These are phyloP conservation scores for Penicillium expansum DNA, from an alignment of 2,329 filamentous ascomycete genomes.

Conservation along the genomic window DNA sequence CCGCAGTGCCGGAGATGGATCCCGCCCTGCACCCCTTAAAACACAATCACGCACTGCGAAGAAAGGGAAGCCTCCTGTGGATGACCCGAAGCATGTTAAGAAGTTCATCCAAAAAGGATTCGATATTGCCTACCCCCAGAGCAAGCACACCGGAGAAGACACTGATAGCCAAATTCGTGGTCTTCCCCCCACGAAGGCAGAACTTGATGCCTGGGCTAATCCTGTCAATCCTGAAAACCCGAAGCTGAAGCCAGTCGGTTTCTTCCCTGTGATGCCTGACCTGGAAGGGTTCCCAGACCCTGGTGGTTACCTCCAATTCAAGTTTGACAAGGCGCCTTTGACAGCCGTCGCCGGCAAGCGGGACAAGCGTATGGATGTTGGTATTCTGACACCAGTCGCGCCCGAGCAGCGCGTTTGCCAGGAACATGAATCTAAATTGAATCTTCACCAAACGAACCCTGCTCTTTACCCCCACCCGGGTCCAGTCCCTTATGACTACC, in stretches of 20 bases:
- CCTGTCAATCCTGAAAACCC: constrained; percentile 60
- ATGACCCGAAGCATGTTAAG: constrained; percentile 61
- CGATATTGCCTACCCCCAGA: constrained; percentile 61
- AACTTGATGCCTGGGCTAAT: constrained; percentile 58
- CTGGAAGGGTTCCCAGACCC: constrained; percentile 59
- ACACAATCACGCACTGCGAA: constrained; percentile 27
- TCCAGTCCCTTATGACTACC: constrained; percentile 56
- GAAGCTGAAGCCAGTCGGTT: constrained; percentile 56
- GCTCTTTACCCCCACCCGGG: constrained; percentile 51
- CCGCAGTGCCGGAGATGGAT: constrained; percentile 34
- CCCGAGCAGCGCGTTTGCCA: constrained; percentile 49
- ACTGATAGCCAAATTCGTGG: constrained; percentile 53
- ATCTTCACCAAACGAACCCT: constrained; percentile 51
- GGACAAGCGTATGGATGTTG: constrained; percentile 60
- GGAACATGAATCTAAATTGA: constrained; percentile 49
- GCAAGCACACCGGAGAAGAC: constrained; percentile 59
- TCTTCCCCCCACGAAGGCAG: constrained; percentile 53
- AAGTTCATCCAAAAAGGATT: constrained; percentile 63
- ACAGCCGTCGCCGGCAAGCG: constrained; percentile 48
- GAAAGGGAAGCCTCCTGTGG: constrained; percentile 42
- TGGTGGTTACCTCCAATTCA: constrained; percentile 59
- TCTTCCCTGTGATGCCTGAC: constrained; percentile 61
- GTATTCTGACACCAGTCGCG: constrained; percentile 53
- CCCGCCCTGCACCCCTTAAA: constrained; percentile 26
- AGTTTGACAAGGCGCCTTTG: constrained; percentile 60